Evolutionary conservation across 2,329 filamentous ascomycete species (phyloP).

Genomic region (Colletotrichum incanum): DNA sequence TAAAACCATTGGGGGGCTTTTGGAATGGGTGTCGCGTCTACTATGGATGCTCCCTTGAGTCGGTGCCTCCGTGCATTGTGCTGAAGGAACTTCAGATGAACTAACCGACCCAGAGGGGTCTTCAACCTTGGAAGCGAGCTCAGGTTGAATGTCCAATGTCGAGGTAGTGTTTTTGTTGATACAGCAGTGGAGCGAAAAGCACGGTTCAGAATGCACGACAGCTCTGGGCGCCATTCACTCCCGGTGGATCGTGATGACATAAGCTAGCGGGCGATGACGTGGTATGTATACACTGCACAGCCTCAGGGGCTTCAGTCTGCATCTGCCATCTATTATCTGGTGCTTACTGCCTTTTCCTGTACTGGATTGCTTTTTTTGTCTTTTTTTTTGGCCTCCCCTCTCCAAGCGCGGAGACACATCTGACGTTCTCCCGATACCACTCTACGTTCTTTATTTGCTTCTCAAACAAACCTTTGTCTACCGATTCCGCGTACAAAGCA

Average conservation of each 20-base stretch:
- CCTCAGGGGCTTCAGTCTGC: conserved; percentile 17
- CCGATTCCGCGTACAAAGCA: neutral
- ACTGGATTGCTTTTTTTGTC: too few relatives aligned
- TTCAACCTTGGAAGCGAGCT: neutral
- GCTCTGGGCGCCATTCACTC: neutral
- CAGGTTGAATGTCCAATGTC: neutral
- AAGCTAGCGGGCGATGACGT: neutral
- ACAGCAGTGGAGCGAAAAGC: too few relatives aligned
- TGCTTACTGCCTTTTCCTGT: neutral
- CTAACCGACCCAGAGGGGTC: neutral
- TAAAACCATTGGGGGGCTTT: neutral
- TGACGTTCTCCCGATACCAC: neutral
- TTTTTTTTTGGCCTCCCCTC: too few relatives aligned
- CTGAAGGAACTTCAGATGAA: too few relatives aligned
- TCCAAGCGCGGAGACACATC: neutral
- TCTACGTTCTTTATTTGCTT: neutral
- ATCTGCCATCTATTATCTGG: neutral
- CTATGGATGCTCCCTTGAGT: neutral
- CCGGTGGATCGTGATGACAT: conserved; percentile 3
- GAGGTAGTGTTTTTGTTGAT: too few relatives aligned
- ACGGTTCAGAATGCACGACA: neutral
- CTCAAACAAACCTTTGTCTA: neutral
- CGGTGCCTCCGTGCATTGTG: neutral
- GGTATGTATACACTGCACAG: conserved; percentile 6
- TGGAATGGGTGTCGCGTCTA: too few relatives aligned